Conservation (phyloP, 2,329 filamentous ascomycete genomes). For the Periconia macrospinosa region DNA sequence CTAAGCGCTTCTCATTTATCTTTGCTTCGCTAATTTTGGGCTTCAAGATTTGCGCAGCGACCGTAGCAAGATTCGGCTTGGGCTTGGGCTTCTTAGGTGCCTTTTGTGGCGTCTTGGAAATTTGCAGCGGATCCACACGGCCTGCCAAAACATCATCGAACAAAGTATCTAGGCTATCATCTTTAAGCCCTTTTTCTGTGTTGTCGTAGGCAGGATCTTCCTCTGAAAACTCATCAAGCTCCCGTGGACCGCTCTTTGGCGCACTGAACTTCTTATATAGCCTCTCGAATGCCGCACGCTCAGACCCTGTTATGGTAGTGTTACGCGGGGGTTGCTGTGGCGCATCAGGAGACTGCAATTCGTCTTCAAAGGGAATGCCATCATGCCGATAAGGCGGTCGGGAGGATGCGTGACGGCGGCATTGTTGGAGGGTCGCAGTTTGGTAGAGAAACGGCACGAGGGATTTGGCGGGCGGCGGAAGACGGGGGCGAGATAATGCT, state of each 20-base stretch:
- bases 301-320: slow-evolving; percentile 39
- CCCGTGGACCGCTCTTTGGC: slow-evolving; percentile 13
- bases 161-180: slow-evolving; percentile 26
- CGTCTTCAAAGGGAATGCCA: slow-evolving; percentile 57
- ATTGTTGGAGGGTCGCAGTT: slow-evolving; percentile 62
- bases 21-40: slow-evolving; percentile 8
- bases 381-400: slow-evolving; percentile 35
- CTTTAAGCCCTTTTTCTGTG: neutral
- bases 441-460: slow-evolving; percentile 72
- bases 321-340: slow-evolving; percentile 19
- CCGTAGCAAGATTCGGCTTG: slow-evolving; percentile 10
- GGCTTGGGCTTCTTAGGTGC: slow-evolving; percentile 4
- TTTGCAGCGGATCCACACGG: neutral
- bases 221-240: slow-evolving; percentile 32
- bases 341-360: slow-evolving; percentile 28
- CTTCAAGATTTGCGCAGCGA: slow-evolving; percentile 18
- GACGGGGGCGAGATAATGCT: slow-evolving; percentile 34
- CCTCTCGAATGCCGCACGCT: slow-evolving; percentile 40
- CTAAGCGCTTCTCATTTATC: slow-evolving; percentile 7
- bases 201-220: slow-evolving; percentile 14
- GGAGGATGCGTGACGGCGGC: slow-evolving; percentile 27
- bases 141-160: slow-evolving; percentile 33
- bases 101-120: slow-evolving; percentile 1
- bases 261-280: slow-evolving; percentile 33
- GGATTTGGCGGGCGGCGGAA: slow-evolving; percentile 38